Evolutionary conservation across 371 early-diverging fungal species (phyloP).

Genomic region (Blakeslea trispora): DNA sequence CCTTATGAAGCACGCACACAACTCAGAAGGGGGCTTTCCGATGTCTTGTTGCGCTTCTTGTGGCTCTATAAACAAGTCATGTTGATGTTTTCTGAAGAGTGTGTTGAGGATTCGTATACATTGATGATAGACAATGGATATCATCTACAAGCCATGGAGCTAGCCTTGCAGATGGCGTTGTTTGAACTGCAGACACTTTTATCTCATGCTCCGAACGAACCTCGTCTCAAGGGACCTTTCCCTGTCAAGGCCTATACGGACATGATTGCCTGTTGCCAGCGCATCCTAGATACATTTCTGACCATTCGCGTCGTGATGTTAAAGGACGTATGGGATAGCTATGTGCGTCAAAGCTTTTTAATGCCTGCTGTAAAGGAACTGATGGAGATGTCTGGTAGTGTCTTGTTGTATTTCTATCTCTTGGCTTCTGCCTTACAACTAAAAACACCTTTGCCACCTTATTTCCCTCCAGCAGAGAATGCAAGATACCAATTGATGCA

Average conservation of each 20-base stretch:
- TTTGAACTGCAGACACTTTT: constrained; percentile 64
- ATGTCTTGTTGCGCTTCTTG: constrained; percentile 63
- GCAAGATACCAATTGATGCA: constrained; percentile 52
- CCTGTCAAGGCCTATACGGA: constrained; percentile 67
- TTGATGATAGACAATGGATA: too few relatives aligned
- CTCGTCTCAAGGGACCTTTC: constrained; percentile 82
- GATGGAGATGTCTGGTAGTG: constrained; percentile 71
- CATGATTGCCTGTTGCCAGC: constrained; percentile 72
- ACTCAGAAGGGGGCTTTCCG: constrained; percentile 70
- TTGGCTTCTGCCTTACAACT: constrained; percentile 77
- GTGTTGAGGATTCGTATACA: constrained; percentile 21
- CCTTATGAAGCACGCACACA: constrained; percentile 86
- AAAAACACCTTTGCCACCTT: constrained; percentile 83
- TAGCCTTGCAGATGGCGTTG: constrained; percentile 67
- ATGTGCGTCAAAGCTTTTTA: constrained; percentile 55
- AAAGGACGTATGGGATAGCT: constrained; percentile 62
- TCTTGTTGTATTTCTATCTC: constrained; percentile 77
- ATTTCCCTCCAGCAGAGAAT: constrained; percentile 69
- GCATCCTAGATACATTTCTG: constrained; percentile 72
- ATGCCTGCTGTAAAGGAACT: constrained; percentile 59
- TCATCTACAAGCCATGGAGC: constrained; percentile 61
- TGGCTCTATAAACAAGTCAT: constrained; percentile 74
- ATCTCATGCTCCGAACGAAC: constrained; percentile 77
- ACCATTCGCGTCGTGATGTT: constrained; percentile 69
- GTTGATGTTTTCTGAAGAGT: constrained; percentile 57